Evolutionary conservation across 129 eudicot species (phyloP).

Genomic region (Silybum marianum): DNA sequence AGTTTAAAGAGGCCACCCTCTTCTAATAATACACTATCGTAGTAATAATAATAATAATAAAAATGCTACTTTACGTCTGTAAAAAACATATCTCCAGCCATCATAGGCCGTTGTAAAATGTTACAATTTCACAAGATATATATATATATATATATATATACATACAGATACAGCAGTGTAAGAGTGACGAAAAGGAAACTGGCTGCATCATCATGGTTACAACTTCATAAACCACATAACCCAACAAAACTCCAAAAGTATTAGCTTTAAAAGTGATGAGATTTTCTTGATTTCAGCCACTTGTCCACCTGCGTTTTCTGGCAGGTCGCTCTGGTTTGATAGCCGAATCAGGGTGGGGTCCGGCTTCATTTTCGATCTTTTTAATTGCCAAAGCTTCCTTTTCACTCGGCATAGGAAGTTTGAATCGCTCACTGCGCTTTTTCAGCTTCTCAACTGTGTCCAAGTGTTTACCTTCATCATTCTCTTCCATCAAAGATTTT

Average conservation of each 20-base stretch:
- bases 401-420: conserved; percentile 76
- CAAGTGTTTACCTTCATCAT: conserved; percentile 52
- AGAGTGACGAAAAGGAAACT: conserved; percentile 5
- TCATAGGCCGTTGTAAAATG: conserved; percentile 24
- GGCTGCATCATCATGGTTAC: conserved; percentile 24
- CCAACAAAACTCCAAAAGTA: conserved; percentile 9
- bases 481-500: conserved; percentile 31
- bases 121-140: conserved; percentile 27
- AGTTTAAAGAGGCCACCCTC: neutral
- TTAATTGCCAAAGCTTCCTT: conserved; percentile 47
- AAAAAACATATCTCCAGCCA: conserved; percentile 19
- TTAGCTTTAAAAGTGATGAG: neutral
- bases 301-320: conserved; percentile 72
- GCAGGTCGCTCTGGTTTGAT: conserved; percentile 78
- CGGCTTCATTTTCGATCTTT: conserved; percentile 58
- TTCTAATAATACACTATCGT: neutral
- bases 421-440: conserved; percentile 83
- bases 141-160: conserved; percentile 18
- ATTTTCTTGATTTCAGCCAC: conserved; percentile 23
- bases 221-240: neutral
- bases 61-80: neutral
- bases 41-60: neutral
- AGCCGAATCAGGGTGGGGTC: conserved; percentile 40
- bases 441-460: conserved; percentile 73
- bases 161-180: conserved; percentile 3